These are phyloP conservation scores for Verticillium tricorpus DNA, from an alignment of 2,329 filamentous ascomycete species.

Conservation along the genomic window DNA sequence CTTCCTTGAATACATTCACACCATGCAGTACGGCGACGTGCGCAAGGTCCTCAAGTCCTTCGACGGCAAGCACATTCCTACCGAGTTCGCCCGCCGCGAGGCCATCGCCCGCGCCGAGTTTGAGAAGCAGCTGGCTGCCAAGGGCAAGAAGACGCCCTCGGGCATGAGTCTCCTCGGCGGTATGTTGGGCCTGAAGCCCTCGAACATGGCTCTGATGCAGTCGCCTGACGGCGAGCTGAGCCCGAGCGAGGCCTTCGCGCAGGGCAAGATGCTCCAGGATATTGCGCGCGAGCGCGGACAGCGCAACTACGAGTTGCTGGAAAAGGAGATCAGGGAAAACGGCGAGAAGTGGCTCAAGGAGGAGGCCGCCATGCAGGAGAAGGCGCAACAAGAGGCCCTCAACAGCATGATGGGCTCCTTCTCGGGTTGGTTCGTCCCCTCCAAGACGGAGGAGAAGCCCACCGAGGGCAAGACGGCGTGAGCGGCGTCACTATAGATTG, in stretches of 20 bases:
- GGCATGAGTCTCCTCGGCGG: constrained; percentile 66
- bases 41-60: constrained; percentile 84
- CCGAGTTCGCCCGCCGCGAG: constrained; percentile 85
- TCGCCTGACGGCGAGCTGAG: constrained; percentile 62
- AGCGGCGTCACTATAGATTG: not conserved
- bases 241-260: constrained; percentile 71
- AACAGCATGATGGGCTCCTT: constrained; percentile 84
- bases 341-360: constrained; percentile 95
- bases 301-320: constrained; percentile 82
- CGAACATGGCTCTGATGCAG: constrained; percentile 58
- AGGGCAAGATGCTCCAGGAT: constrained; percentile 97
- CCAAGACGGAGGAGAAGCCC: constrained; percentile 9
- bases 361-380: constrained; percentile 83
- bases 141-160: constrained; percentile 45
- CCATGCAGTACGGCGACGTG: constrained; percentile 86
- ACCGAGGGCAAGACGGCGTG: constrained; percentile 12
- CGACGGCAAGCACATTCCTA: constrained; percentile 82
- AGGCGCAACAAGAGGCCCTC: constrained; percentile 84
- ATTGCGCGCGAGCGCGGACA: constrained; percentile 88
- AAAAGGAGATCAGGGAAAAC: constrained; percentile 88
- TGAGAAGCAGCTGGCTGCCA: constrained; percentile 67
- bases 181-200: constrained; percentile 73
- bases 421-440: constrained; percentile 46
- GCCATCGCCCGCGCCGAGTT: constrained; percentile 81
- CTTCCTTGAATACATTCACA: constrained; percentile 95